phyloP scores from a whole-genome alignment of 257 asterid genomes.

The Nyctanthes arbortristis region DNA sequence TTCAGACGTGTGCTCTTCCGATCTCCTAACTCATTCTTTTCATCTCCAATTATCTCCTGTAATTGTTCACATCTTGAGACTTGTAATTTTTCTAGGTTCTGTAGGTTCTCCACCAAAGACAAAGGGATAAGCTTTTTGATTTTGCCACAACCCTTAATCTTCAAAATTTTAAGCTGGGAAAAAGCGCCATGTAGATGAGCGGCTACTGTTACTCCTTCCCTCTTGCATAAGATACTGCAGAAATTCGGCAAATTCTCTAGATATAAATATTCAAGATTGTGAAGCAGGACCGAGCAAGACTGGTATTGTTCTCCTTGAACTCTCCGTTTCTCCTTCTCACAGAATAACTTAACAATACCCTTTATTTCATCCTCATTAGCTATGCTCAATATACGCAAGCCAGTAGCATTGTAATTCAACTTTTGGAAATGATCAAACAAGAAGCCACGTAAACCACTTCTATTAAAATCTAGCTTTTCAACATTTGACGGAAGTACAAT shows the following conservation, averaged over 20 bases:
- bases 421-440: constrained; percentile 24
- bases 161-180: constrained; percentile 14
- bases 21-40: constrained; percentile 8
- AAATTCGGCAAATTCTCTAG: constrained; percentile 19
- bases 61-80: constrained; percentile 15
- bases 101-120: constrained; percentile 6
- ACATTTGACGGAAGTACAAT: constrained; percentile 18
- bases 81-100: constrained; percentile 15
- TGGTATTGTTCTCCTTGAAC: not conserved
- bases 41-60: constrained; percentile 28
- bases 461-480: not conserved
- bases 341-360: constrained; percentile 16
- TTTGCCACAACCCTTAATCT: constrained; percentile 1
- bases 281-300: constrained; percentile 4
- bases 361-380: constrained; percentile 8
- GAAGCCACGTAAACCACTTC: constrained; percentile 3
- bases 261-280: constrained; percentile 13
- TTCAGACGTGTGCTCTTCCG: too few species aligned
- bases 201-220: not conserved
- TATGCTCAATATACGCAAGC: constrained; percentile 8
- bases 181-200: constrained; percentile 20
- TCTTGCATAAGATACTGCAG: constrained; percentile 5
- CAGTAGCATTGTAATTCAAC: constrained; percentile 9
- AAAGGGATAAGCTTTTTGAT: constrained; percentile 17
- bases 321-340: not conserved